Base-by-base conservation (phyloP, 805 yeast genomes). In the Candida nanaspora region DNA sequence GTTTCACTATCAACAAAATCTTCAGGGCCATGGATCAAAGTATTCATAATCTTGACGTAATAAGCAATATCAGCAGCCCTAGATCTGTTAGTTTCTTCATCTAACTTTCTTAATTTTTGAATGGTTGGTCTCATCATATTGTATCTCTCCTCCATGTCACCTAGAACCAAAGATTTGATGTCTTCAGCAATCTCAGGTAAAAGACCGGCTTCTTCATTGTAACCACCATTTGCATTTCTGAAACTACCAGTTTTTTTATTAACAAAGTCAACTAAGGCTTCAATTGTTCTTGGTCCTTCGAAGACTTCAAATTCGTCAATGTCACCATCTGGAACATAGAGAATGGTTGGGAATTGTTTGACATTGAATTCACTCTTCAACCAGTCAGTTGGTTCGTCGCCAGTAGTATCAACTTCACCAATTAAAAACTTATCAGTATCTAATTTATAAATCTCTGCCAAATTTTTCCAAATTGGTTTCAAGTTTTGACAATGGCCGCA, bases 401-500 rank as follows among this genome's bases (percentile, higher is more conserved):
- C 61, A 11, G 77, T 68, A 35, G 73, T 64, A 42, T 71, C 73
- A 14, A 77, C 74, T 41, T 65, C 66, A 45, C 57, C 80, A 46
- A 72, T 66, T 23, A 66, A 44, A 26, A 75, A 46, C 29, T 55
- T 58, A 23, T 59, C 66, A 16, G 61, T 48, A 43, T 74, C 70
- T 18, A 48, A 49, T 34, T 61, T 69, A 35, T 72, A 71, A 3
- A 70, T 59, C n/a, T 59, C 53, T 5, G 84, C 80, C 39, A 79
- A 59, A 38, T 60, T 46, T 34, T 66, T 71, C 65, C 76, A 75
- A 9, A 56, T 59, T 2, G 83, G 82, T 42, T 67, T 63, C 48
- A 80, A 59, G 16, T 62, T 57, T 56, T 72, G 66, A 61, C 86
- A 80, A 52, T 74, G 70, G 18, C 66, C 70, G 54, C 86, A 78